Evolutionary conservation across 805 yeast genomes (phyloP), one percentile per base, ranked within the genome.

Genomic region (Tanozyma kutaoensis): DNA sequence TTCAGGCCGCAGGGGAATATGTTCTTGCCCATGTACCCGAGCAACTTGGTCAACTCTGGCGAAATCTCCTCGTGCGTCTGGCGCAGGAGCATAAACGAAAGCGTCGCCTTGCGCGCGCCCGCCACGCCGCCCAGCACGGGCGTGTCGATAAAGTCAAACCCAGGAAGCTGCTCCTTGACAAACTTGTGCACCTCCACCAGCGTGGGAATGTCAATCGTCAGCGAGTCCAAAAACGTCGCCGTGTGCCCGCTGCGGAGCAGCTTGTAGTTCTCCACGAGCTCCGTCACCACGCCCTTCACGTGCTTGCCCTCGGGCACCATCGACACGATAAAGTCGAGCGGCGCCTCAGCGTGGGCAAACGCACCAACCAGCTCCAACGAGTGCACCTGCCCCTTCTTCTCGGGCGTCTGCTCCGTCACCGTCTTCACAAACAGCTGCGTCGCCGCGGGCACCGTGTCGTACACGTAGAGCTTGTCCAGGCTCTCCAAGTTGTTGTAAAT

Each of bases 101-200:
- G 48, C 1, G 70, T 58, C 1, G 56, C 73, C 27, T 66, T 64
- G 27, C 60, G 41, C 5, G 74, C 73, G 2, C 74, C 74, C 1
- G 59, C 61, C 1, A 61, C 66, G 11, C 74, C 74, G 3, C 74
- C 74, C 8, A 70, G 62, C 1, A 67, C 73, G 0, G 74, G 74
- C 8, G 73, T 59, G 38, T 67, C 74, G 22, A 67, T 58, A 35
- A 65, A 67, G 31, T 60, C 66, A 29, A 52, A 56, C 15, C 36
- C 29, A 1, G 61, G 54, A 23, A 57, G 39, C 26, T 48, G 37
- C 14, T 30, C 22, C 19, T 44, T 48, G 28, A 65, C 58, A 23
- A 35, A 37, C 5, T 50, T 35, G 27, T 64, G 62, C 20, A 61
- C 45, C 20, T 50, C 55, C 9, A 43, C 42, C 5, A 72, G 65